Evolutionary conservation across 352 stramenopile species (phyloP).

Genomic region (Globisporangium lucens): DNA sequence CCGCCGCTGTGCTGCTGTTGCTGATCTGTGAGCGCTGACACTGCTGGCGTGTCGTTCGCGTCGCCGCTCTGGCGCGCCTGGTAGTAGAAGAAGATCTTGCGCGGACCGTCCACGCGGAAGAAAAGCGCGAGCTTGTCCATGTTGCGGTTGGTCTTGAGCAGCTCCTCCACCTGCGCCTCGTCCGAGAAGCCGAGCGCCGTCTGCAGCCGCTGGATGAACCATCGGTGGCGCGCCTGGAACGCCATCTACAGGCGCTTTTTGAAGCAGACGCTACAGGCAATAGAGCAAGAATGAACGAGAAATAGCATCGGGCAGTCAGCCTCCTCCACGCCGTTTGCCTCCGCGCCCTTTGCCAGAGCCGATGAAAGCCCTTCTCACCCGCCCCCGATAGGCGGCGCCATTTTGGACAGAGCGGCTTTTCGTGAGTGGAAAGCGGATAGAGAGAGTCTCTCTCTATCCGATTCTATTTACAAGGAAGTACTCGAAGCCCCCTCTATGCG

Average conservation of each 20-base stretch:
- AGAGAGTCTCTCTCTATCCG: too few relatives aligned
- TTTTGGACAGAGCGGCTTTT: not conserved
- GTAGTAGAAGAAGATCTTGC: slow-evolving; percentile 83
- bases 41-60: slow-evolving; percentile 5
- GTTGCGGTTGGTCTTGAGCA: slow-evolving; percentile 74
- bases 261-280: not conserved
- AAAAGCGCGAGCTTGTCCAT: slow-evolving; percentile 75
- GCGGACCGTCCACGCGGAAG: slow-evolving; percentile 62
- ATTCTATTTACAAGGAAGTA: too few relatives aligned
- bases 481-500: too few relatives aligned
- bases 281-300: not conserved
- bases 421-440: too few relatives aligned
- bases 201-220: slow-evolving; percentile 83
- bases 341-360: not conserved
- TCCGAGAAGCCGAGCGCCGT: slow-evolving; percentile 68
- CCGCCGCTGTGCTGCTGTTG: not conserved
- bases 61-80: slow-evolving; percentile 31
- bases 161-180: slow-evolving; percentile 73
- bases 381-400: not conserved
- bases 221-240: slow-evolving; percentile 83
- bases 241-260: slow-evolving; percentile 37
- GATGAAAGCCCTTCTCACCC: too few relatives aligned
- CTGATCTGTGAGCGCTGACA: not conserved
- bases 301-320: not conserved
- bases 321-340: too few relatives aligned